A percentile compares a stretch with the other conserved stretches of the same genome.
phyloP scores from a whole-genome alignment of 2,329 filamentous ascomycete genomes.

The Diaporthe citrichinensis region DNA sequence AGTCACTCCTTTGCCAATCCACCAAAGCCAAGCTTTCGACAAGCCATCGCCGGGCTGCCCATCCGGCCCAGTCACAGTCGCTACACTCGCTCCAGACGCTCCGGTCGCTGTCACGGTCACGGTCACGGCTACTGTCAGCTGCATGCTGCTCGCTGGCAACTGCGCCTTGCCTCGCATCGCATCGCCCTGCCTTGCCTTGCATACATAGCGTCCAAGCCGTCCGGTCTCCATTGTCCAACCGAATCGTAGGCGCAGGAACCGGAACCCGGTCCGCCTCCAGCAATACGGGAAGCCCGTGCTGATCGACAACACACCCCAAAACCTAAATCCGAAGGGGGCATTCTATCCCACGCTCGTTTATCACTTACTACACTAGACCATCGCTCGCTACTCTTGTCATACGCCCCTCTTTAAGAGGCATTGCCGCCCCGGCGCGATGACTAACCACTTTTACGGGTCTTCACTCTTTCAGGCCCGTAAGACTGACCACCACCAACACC shows the following conservation, averaged over 20 bases:
- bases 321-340: conserved; percentile 32
- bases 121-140: neutral
- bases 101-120: conserved; percentile 21
- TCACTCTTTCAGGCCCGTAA: conserved; percentile 64
- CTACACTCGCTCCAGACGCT: conserved; percentile 25
- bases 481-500: conserved; percentile 46
- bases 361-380: conserved; percentile 33
- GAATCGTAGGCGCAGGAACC: conserved; percentile 15
- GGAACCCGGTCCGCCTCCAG: conserved; percentile 21
- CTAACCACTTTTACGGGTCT: conserved; percentile 60
- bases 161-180: conserved; percentile 34
- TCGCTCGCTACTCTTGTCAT: conserved; percentile 31
- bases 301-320: conserved; percentile 31
- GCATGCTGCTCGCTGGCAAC: conserved; percentile 34
- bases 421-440: conserved; percentile 60
- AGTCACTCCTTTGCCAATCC: conserved; percentile 39
- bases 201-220: conserved; percentile 33
- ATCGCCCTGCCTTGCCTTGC: conserved; percentile 31
- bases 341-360: conserved; percentile 40
- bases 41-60: conserved; percentile 16
- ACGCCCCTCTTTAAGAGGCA: conserved; percentile 44
- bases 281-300: conserved; percentile 38
- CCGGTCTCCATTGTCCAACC: conserved; percentile 31
- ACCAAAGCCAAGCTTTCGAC: conserved; percentile 40
- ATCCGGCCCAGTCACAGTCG: conserved; percentile 4